Evolutionary conservation across 768 basidiomycete species (phyloP), one percentile per base, ranked within the genome.

Genomic region (Hygrophorus pudorinus): DNA sequence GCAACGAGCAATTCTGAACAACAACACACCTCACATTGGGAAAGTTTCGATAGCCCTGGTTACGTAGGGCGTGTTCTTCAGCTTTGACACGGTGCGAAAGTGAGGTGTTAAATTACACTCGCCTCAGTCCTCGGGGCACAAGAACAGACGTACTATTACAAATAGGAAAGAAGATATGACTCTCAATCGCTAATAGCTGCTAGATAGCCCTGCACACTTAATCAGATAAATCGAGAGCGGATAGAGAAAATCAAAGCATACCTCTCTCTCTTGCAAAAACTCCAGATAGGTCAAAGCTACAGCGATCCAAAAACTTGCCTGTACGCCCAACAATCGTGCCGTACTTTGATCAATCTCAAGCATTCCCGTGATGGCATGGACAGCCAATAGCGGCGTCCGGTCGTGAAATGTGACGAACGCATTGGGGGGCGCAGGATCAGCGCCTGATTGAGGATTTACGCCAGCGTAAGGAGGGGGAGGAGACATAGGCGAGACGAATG

Each of bases 241-340:
- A 3, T 17, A 17, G 3, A 11, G 11, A 24, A 13, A 43, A 29
- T 17, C 7, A 41, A 20, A 32, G 60, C 79, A 48, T 50, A 85
- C 87, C 67, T 87, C 85, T 53, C 84, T 70, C 51, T 88, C 85
- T 53, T 74, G 75, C 52, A 89, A 59, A 54, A 85, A 89, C 47
- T 85, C 84, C 10, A 85, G 60, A 57, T 87, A 90, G 2, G 83
- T 79, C 53, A 88, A 57, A 0, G 79, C 79, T 32, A 85, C 65
- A 0, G 83, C 75, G 36, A 90, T 69, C 79, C 85, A 89, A 56
- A 89, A 89, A 42, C 78, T 78, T 20, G 73, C 72, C 38, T 86
- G 82, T 21, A 90, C 75, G 11, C 85, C 87, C 17, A 86, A 55
- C 24, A 69, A 59, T 13, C 64, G 59, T 42, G 77, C 76, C 47